These are phyloP conservation scores for Pyrenochaeta sp. DNA, from an alignment of 2,329 filamentous ascomycete genomes.

Conservation along the genomic window DNA sequence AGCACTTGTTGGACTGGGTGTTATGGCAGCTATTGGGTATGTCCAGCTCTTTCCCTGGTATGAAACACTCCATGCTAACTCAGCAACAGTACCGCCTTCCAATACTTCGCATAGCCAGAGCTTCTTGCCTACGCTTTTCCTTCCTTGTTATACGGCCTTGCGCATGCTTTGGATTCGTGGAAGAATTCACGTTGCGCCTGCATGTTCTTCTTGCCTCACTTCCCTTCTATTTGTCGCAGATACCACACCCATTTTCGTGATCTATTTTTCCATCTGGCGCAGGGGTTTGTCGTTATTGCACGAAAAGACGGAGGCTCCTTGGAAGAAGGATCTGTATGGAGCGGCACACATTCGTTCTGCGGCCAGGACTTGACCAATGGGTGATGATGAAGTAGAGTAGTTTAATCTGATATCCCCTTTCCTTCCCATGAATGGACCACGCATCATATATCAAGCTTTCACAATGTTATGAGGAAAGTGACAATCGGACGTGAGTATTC, in stretches of 20 bases:
- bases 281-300: slow-evolving; percentile 15
- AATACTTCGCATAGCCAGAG: slow-evolving; percentile 34
- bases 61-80: slow-evolving; percentile 23
- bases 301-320: slow-evolving; percentile 17
- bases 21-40: slow-evolving; percentile 90
- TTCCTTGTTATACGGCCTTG: slow-evolving; percentile 4
- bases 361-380: slow-evolving; percentile 5
- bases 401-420: slow-evolving; percentile 29
- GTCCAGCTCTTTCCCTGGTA: slow-evolving; percentile 52
- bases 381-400: slow-evolving; percentile 27
- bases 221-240: slow-evolving; percentile 21
- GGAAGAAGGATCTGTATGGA: slow-evolving; percentile 9
- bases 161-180: slow-evolving; percentile 18
- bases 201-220: slow-evolving; percentile 2
- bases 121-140: neutral
- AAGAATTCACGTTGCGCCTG: neutral
- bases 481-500: neutral
- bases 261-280: slow-evolving; percentile 15
- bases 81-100: slow-evolving; percentile 36
- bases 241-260: slow-evolving; percentile 20
- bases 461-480: neutral
- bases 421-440: neutral
- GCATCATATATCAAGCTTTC: neutral
- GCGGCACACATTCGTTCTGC: slow-evolving; percentile 25
- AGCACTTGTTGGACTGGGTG: slow-evolving; percentile 84